phyloP scores from a whole-genome alignment of 257 asterid genomes.

The Ilex aquifolium region DNA sequence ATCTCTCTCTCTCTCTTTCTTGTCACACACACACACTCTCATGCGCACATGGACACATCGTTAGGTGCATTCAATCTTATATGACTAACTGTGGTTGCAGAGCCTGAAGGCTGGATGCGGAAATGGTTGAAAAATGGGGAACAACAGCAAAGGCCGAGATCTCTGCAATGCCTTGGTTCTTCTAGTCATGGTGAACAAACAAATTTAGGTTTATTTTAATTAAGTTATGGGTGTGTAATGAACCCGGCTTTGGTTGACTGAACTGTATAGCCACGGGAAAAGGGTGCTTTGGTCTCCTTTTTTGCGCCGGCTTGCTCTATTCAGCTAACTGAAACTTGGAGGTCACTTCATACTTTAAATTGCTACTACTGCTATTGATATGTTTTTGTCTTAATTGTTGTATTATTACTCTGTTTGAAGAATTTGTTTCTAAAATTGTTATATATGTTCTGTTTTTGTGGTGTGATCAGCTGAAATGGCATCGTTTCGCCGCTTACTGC shows the following conservation, averaged over 20 bases:
- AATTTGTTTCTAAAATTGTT: conserved; percentile 10
- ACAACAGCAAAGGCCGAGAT: conserved; percentile 4
- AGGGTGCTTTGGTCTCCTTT: conserved; percentile 14
- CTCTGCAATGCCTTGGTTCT: conserved; percentile 13
- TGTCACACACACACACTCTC: background rate
- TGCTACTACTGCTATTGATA: conserved; percentile 4
- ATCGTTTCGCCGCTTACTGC: conserved; percentile 10
- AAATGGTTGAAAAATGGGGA: background rate
- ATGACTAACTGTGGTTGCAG: conserved; percentile 12
- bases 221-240: conserved; percentile 14
- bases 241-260: conserved; percentile 17
- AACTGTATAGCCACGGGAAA: conserved; percentile 7
- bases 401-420: conserved; percentile 5
- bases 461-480: conserved; percentile 30
- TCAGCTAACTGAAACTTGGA: conserved; percentile 16
- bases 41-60: background rate
- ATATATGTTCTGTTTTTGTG: conserved; percentile 23
- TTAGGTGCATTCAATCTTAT: background rate
- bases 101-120: conserved; percentile 17
- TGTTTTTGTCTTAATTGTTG: background rate
- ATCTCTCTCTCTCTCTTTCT: background rate
- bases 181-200: conserved; percentile 16
- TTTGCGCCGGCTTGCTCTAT: conserved; percentile 12
- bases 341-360: conserved; percentile 17
- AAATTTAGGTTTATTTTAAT: conserved; percentile 11